Evolutionary conservation across 1,139 yeast genomes (phyloP), one percentile per base, ranked within the genome.

Genomic region (Yamadazyma aaseri): DNA sequence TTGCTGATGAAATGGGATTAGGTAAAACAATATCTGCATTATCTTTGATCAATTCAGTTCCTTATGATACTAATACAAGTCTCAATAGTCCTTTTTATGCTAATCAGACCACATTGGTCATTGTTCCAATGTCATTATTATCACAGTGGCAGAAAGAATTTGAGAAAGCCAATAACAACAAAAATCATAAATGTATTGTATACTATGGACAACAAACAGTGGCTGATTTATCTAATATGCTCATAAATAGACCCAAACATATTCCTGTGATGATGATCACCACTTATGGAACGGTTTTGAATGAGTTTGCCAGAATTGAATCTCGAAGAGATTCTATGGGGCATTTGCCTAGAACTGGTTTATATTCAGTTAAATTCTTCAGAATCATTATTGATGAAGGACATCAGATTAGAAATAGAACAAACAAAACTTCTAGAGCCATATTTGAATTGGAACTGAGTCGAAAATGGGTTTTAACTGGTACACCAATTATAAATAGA

Each of bases 1-100:
- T 90, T n/a, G 96, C 97, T 0, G 97, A 90, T 58, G 97, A 90
- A 55, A 90, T 90, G 97, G 97, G 97, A 0, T 67, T 90, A 6
- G 97, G 97, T 28, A 90, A 90, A 53, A 90, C 97, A 0, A 85
- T 90, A 14, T 84, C 96, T 0, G 79, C 95, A 0, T 59, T 87
- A 41, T 76, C 97, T 0, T 60, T 92, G 33, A 66, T 92, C 5
- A 77, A 83, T 39, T 71, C 86, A 0, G 78, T 72, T 6, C 86
- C 87, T 0, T 58, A 51, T 32, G 87, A 81, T 50, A 35, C 35
- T 11, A 31, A 31, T 13, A 11, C 36, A 9, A 35, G 37, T 17
- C 17, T 35, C 12, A 42, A 35, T 12, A 36, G 30, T 17, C 29
- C 29, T n/a, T 34, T 35, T 17, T 86, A 82, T 57, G 96, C 96